Conservation (phyloP, 805 yeast species). For the Dipodascus geniculatus region DNA sequence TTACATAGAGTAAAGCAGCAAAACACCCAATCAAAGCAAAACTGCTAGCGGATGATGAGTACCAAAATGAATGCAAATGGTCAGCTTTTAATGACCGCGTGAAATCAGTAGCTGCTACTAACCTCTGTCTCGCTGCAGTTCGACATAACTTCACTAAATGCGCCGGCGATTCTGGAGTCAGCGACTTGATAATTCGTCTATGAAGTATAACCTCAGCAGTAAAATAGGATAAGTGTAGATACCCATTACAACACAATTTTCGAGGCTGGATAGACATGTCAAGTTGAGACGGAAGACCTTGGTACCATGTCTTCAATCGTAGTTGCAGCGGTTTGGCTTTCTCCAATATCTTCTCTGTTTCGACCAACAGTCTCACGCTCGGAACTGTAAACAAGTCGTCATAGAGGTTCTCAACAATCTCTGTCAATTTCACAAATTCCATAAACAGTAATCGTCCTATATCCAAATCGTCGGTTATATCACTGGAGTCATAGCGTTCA, state of each 20-base stretch:
- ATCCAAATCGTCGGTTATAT: conserved; percentile 43
- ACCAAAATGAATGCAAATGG: conserved; percentile 85
- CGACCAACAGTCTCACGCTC: conserved; percentile 43
- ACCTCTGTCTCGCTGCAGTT: conserved; percentile 72
- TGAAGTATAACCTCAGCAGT: conserved; percentile 84
- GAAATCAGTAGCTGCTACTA: conserved; percentile 72
- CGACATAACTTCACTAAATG: conserved; percentile 61
- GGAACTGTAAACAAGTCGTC: conserved; percentile 60
- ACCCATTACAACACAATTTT: conserved; percentile 43
- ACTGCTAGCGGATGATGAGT: conserved; percentile 65
- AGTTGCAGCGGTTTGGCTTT: conserved; percentile 48
- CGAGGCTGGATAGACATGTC: conserved; percentile 16
- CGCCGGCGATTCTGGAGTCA: conserved; percentile 32
- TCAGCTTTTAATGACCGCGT: conserved; percentile 66
- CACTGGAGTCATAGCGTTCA: conserved; percentile 34
- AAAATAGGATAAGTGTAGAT: conserved; percentile 73
- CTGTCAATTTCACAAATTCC: conserved; percentile 24
- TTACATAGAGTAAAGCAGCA: conserved; percentile 68
- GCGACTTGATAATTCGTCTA: conserved; percentile 32
- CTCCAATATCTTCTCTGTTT: conserved; percentile 57
- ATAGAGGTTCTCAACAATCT: conserved; percentile 31
- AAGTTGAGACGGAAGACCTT: conserved; percentile 20
- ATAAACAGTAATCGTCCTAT: conserved; percentile 29
- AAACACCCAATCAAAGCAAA: conserved; percentile 78
- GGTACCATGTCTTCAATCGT: conserved; percentile 26